These are phyloP conservation scores for Boechera divaricarpa DNA, from an alignment of 345 rosid genomes.

Conservation along the genomic window DNA sequence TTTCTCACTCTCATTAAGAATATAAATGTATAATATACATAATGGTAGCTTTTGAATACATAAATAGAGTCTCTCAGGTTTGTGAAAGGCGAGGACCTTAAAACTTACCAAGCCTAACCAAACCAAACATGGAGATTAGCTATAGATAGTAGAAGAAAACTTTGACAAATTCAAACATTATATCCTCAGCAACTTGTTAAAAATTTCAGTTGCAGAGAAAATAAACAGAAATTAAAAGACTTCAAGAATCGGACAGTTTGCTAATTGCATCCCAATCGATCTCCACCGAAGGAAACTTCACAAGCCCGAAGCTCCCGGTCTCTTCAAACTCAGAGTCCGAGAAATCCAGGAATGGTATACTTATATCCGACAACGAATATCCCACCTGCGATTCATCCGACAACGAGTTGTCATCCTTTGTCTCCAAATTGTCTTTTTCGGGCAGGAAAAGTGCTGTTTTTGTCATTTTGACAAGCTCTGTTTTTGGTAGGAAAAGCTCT, in stretches of 20 bases:
- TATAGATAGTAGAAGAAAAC: neutral
- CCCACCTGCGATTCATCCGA: conserved; percentile 49
- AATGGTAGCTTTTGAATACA: neutral
- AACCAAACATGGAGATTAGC: conserved; percentile 20
- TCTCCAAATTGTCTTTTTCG: neutral
- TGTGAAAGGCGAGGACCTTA: conserved; percentile 26
- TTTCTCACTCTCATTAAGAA: neutral
- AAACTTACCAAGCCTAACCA: conserved; percentile 19
- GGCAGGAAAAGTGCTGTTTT: neutral
- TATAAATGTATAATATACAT: neutral
- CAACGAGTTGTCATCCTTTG: conserved; percentile 30
- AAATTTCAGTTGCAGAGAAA: neutral
- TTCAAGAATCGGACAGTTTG: conserved; percentile 44
- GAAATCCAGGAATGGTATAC: conserved; percentile 51
- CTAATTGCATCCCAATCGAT: conserved; percentile 79
- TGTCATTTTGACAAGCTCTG: neutral
- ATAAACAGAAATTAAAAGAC: neutral
- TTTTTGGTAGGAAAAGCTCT: neutral
- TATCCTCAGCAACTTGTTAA: conserved; percentile 6
- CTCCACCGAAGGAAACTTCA: conserved; percentile 70
- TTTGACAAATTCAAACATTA: neutral
- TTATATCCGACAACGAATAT: conserved; percentile 58
- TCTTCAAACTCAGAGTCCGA: conserved; percentile 45
- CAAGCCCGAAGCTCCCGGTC: conserved; percentile 52
- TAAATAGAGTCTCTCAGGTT: neutral